These are phyloP conservation scores for Candida vartiovaarae DNA, from an alignment of 805 yeast genomes.

Conservation along the genomic window DNA sequence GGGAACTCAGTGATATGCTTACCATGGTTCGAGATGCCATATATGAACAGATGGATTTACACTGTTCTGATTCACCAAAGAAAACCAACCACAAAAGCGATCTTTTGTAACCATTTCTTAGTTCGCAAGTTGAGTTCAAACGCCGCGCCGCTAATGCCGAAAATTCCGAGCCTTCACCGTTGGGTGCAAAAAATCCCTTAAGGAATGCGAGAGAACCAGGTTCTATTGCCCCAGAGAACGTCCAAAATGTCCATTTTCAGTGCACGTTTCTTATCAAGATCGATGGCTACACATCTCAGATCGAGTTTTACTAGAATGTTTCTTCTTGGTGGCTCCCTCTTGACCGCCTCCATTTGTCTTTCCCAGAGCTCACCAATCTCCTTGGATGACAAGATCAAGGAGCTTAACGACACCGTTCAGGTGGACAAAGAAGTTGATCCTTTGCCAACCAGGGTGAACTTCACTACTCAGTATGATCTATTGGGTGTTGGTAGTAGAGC, in stretches of 20 bases:
- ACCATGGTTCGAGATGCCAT: no score
- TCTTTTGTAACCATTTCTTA: not conserved
- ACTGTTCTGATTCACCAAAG: no score
- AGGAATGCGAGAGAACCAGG: no score
- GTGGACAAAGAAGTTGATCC: constrained; percentile 48
- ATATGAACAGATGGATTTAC: no score
- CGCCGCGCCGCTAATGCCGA: no score
- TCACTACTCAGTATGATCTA: constrained; percentile 39
- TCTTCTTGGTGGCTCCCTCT: not conserved
- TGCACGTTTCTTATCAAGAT: not conserved
- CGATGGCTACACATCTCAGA: not conserved
- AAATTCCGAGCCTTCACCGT: no score
- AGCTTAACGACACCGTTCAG: constrained; percentile 24
- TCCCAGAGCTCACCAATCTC: constrained; percentile 1
- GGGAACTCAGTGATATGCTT: no score
- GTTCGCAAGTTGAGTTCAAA: not conserved
- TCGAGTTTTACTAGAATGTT: not conserved
- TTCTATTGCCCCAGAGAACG: no score
- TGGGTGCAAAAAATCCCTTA: no score
- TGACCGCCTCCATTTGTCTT: not conserved
- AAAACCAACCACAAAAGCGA: not conserved
- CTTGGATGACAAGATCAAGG: constrained; percentile 9
- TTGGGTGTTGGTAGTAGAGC: constrained; percentile 78
- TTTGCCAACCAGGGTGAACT: constrained; percentile 19
- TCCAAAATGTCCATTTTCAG: not conserved